phyloP scores from a whole-genome alignment of 2,329 filamentous ascomycete species.

The Alternaria ethzedia region DNA sequence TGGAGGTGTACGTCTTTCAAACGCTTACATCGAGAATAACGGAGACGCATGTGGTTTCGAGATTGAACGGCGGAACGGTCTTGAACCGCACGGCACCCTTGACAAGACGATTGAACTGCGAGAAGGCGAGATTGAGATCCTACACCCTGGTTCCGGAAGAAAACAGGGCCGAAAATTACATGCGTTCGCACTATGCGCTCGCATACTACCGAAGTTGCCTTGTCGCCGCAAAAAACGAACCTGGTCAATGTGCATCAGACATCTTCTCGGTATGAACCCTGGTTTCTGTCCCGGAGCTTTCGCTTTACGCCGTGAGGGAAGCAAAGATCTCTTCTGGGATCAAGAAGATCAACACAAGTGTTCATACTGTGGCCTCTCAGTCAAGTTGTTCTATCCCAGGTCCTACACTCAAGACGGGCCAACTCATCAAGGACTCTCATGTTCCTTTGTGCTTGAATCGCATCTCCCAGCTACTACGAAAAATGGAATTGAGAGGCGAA shows the following conservation, averaged over 20 bases:
- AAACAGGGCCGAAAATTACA: neutral
- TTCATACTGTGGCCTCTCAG: accelerated
- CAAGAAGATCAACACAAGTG: neutral
- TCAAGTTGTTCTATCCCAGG: accelerated
- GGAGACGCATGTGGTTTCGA: neutral
- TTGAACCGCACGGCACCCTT: neutral
- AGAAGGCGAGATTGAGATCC: neutral
- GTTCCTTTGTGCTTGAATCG: neutral
- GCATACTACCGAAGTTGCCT: neutral
- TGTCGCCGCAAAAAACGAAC: neutral
- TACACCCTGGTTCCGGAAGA: neutral
- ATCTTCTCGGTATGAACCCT: neutral
- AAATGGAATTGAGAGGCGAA: neutral
- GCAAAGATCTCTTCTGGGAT: accelerated
- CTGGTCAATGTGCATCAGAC: neutral
- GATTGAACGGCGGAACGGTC: neutral
- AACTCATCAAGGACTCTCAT: neutral
- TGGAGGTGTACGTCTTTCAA: neutral
- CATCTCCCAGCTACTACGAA: accelerated
- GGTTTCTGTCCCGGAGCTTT: neutral
- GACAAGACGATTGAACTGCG: neutral
- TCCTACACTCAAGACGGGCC: neutral
- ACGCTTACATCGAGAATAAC: neutral
- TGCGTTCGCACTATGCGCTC: neutral
- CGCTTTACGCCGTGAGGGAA: neutral